These are phyloP conservation scores for Huntiella bhutanensis DNA, from an alignment of 2,329 filamentous ascomycete species.

Conservation along the genomic window DNA sequence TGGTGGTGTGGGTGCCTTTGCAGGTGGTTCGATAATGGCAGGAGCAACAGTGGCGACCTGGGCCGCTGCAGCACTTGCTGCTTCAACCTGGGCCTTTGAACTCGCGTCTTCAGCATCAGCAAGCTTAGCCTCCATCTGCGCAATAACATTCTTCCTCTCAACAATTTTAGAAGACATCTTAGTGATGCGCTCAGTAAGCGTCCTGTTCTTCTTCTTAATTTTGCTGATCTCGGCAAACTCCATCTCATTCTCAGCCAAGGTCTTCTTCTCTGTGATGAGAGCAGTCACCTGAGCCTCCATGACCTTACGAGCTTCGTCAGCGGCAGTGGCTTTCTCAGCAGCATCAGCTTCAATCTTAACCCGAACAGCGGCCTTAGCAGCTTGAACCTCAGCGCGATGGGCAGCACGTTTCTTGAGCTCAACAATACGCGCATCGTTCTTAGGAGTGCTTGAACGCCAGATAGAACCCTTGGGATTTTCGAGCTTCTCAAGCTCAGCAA, in stretches of 20 bases:
- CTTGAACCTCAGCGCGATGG: slow-evolving; percentile 6
- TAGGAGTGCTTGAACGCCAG: not conserved
- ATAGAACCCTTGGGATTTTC: slow-evolving; percentile 2
- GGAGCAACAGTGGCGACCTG: not conserved
- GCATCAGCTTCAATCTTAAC: slow-evolving; percentile 3
- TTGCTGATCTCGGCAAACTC: not conserved
- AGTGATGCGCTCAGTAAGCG: not conserved
- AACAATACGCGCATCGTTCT: slow-evolving; percentile 1
- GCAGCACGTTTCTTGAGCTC: slow-evolving; percentile 3
- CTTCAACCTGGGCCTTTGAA: slow-evolving; percentile 3
- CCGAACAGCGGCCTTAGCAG: not conserved
- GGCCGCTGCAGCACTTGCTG: not conserved
- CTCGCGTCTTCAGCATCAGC: not conserved
- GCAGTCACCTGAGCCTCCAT: slow-evolving; percentile 2
- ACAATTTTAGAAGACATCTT: not conserved
- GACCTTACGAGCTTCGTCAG: not conserved
- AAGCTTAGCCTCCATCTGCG: not conserved
- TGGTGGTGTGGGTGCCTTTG: not conserved
- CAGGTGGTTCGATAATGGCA: not conserved
- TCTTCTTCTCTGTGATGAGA: not conserved
- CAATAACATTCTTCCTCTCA: not conserved
- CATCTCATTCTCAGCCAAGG: slow-evolving; percentile 5
- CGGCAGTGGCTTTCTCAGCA: not conserved
- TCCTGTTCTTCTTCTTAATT: not conserved
- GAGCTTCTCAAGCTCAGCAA: slow-evolving; percentile 5